Evolutionary conservation across 2,329 filamentous ascomycete species (phyloP), one percentile per base, ranked within the genome.

Genomic region (Sporothrix brasiliensis): DNA sequence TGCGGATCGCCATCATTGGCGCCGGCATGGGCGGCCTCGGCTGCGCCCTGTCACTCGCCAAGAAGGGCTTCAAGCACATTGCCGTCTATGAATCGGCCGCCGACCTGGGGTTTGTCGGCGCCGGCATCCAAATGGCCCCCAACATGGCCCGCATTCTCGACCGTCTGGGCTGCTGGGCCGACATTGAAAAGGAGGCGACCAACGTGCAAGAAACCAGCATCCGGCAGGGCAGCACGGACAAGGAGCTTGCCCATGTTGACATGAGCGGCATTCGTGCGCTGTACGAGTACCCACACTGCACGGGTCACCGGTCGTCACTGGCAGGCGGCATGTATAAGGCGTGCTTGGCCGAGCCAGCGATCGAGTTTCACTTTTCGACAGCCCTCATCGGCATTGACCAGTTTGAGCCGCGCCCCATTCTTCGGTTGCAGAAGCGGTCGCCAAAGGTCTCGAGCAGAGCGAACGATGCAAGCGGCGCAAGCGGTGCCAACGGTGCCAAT

Each of bases 121-220:
- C 92, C 1, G 92, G 92, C 5, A 94, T 95, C 74, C 92, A 96
- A 78, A 84, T 94, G 71, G 91, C 92, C 0, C 92, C 92, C 0
- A 96, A 95, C 74, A 91, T 94, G 85, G 89, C 89, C 3, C 86
- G 91, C 2, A 91, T 95, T 10, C 84, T 95, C 14, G 89, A 92
- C 76, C 82, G 85, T 16, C 81, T 94, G 52, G 92, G 89, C 11
- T 90, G 91, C 71, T 94, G 92, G 91, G 80, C 85, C 21, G 83
- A 85, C 19, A 92, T 95, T 73, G 87, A 87, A 73, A 85, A 83
- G 50, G 91, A 93, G 77, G 90, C 91, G 2, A 91, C 92, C 0
- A 85, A 89, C 71, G 85, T 93, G 71, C 85, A 84, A 71, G 88
- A 89, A 71, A 92, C 91, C 1, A 92, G 89, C 76, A 93, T 94